Conservation (phyloP, 1,284 basidiomycete species). For the Apiotrichum mycotoxinovorans region DNA sequence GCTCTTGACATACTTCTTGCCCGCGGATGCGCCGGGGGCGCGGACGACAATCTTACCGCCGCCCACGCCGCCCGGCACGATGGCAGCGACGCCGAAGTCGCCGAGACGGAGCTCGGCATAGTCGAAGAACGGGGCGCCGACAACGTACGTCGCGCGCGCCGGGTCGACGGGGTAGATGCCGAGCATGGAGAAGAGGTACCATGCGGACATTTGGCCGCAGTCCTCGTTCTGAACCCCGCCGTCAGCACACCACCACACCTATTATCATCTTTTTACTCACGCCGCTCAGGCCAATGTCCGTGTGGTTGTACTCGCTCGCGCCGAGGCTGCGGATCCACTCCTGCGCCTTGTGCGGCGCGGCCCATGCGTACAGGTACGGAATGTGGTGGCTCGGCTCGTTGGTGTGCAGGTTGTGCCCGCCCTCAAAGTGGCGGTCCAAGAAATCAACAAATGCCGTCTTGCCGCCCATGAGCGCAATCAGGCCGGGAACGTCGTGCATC, state of each 20-base stretch:
- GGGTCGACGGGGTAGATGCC: slow-evolving; percentile 86
- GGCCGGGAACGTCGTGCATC: slow-evolving; percentile 58
- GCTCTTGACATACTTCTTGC: slow-evolving; percentile 59
- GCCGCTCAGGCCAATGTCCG: slow-evolving; percentile 49
- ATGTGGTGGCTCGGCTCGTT: slow-evolving; percentile 61
- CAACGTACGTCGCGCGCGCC: slow-evolving; percentile 66
- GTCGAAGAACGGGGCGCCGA: slow-evolving; percentile 80
- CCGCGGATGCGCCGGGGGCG: slow-evolving; percentile 56
- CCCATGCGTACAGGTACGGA: slow-evolving; percentile 72
- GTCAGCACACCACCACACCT: neutral
- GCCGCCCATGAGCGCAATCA: slow-evolving; percentile 65
- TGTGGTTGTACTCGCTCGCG: slow-evolving; percentile 62
- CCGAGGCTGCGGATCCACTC: slow-evolving; percentile 67
- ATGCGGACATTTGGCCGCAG: slow-evolving; percentile 83
- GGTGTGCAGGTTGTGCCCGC: slow-evolving; percentile 75
- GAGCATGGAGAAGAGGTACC: slow-evolving; percentile 76
- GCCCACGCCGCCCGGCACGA: neutral
- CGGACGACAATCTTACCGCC: slow-evolving; percentile 44
- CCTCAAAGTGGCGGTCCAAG: slow-evolving; percentile 71
- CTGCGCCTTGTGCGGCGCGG: slow-evolving; percentile 67
- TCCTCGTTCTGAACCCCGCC: slow-evolving; percentile 70
- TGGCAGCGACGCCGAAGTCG: too few species aligned
- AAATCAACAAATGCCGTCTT: slow-evolving; percentile 62
- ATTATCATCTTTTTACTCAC: slow-evolving; percentile 44
- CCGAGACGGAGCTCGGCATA: slow-evolving; percentile 78